These are phyloP conservation scores for Fraxinus xanthoxyloides DNA, from an alignment of 305 asterid genomes.

Conservation along the genomic window DNA sequence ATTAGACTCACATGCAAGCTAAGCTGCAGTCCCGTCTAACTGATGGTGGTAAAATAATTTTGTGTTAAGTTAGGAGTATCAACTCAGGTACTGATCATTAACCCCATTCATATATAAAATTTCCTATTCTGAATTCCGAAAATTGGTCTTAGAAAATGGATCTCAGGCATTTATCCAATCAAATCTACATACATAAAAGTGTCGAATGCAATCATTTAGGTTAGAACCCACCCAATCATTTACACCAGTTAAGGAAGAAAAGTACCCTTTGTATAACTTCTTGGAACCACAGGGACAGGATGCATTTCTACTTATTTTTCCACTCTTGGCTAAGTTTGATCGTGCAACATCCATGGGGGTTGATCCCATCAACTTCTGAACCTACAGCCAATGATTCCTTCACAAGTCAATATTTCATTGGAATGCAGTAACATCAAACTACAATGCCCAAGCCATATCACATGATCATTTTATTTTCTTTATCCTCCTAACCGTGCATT, in stretches of 20 bases:
- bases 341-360: slow-evolving; percentile 80
- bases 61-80: neutral
- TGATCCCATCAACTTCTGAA: slow-evolving; percentile 85
- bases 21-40: neutral
- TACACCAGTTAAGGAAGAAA: slow-evolving; percentile 10
- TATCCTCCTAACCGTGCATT: neutral
- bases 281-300: slow-evolving; percentile 91
- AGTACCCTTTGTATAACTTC: slow-evolving; percentile 80
- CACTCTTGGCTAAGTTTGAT: slow-evolving; percentile 77
- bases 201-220: neutral
- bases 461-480: neutral
- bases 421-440: slow-evolving; percentile 9
- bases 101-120: neutral
- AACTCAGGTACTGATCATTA: neutral
- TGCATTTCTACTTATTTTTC: slow-evolving; percentile 73
- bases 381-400: slow-evolving; percentile 34
- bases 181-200: neutral
- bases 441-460: neutral
- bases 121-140: neutral
- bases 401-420: slow-evolving; percentile 17
- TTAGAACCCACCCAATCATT: slow-evolving; percentile 7
- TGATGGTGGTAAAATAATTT: neutral
- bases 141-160: neutral
- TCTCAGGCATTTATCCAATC: neutral
- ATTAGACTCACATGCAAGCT: neutral